Base-by-base conservation (phyloP, 768 basidiomycete genomes). In the Punctularia strigosozonata region DNA sequence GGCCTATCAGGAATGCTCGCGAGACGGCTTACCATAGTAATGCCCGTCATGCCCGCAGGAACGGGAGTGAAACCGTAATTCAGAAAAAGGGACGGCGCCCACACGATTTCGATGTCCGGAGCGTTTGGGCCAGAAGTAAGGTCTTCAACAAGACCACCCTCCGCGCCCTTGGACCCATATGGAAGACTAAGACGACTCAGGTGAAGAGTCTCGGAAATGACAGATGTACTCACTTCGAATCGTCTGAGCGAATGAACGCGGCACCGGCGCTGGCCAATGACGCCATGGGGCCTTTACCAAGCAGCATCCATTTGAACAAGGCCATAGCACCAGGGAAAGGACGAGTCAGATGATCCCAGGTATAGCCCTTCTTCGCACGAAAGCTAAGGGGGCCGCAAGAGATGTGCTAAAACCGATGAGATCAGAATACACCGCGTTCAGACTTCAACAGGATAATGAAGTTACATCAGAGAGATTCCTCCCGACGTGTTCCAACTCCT, bases 41-140 rank as follows among this genome's bases (percentile, higher is more conserved):
- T 10, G 33, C 33, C 10, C 13, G 10, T 19, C 33, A 19, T 19
- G 10, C 33, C 33, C 10, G 33, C 8, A 8, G 33, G 33, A 8
- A 19, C 33, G 33, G 10, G 7, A 8, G 10, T 10, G 33, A 34
- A 34, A 8, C 33, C 33, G 10, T 22, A 37, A 6, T 26, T 18
- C n/a, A 26, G 4, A 12, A 42, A 22, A 14, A 33, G 41, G 1
- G 32, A 6, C 5, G 40, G 41, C 7, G 34, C 26, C 39, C 46
- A 44, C 14, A 44, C 24, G 20, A 47, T 32, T 34, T 47, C 46
- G 17, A 34, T 32, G 28, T 47, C 46, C 10, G 46, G 46, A 1
- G 46, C 45, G 4, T 37, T 25, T 1, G 44, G 34, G 8, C 46
- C 46, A 1, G 46, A 46, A 2, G 46, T 31, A 8, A 17, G 23